Evolutionary conservation across 179 eudicot genomes (phyloP), one percentile per base, ranked within the genome.

Genomic region (Beta corolliflora): DNA sequence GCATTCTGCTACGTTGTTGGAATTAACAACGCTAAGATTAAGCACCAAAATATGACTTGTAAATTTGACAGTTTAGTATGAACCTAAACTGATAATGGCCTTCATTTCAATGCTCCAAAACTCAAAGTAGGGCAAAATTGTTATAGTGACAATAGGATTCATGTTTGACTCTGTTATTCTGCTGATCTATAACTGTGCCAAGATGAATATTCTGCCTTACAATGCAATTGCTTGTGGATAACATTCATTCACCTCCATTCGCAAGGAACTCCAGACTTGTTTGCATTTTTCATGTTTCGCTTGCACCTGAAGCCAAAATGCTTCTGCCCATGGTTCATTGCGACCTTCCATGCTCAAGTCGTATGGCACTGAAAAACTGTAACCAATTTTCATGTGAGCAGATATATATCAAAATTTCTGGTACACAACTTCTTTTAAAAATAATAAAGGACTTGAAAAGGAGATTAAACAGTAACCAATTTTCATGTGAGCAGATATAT

Each of bases 301-400:
- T 81, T 82, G 84, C 82, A 91, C 80, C 48, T 77, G 81, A 65
- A 75, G 81, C 89, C 89, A 80, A 83, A 92, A 95, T 13, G 84
- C 85, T 83, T 87, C 79, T 23, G 97, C 97, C 99, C 99, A 95
- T 73, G 93, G 86, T 85, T 95, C 98, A 12, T 87, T 77, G 53
- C 85, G 74, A 71, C 97, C 97, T 55, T 87, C 92, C 83, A 84
- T 71, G 90, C 98, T 95, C 90, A 95, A 81, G 5, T 94, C 97
- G 73, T 79, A 92, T 50, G 99, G 99, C 80, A 94, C 99, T 25
- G 98, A 87, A 84, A 92, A 95, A 85, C 99, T 95, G 95, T 55
- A 82, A 76, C 58, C 81, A 78, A 36, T 69, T 1, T 77, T 50
- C n/a, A 45, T 56, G 48, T 55, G 19, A 77, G 85, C 58, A 63